Conservation (phyloP, 257 asterid genomes). For the Mitragyna speciosa region DNA sequence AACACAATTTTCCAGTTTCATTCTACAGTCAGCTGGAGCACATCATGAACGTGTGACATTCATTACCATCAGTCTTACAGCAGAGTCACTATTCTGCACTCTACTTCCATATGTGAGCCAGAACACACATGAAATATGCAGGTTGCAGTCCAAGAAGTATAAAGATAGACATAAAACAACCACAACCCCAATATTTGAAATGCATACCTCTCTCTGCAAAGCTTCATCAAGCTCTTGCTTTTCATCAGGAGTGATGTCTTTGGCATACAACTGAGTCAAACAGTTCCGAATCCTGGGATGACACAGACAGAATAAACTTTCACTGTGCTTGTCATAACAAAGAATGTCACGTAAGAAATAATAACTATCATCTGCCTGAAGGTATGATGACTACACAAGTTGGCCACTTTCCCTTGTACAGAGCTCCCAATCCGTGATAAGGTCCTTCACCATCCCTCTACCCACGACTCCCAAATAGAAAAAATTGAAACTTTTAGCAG, state of each 20-base stretch:
- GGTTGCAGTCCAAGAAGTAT: not conserved
- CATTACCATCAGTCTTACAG: not conserved
- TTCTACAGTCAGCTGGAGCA: not conserved
- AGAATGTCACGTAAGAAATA: not conserved
- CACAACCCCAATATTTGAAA: not conserved
- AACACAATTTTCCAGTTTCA: not conserved
- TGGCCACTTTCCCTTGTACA: not conserved
- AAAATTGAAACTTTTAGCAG: not conserved
- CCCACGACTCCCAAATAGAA: too few relatives aligned
- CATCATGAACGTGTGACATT: not conserved
- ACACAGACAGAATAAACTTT: conserved; percentile 1
- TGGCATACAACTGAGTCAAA: conserved; percentile 73
- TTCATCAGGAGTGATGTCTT: conserved; percentile 90
- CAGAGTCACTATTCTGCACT: not conserved
- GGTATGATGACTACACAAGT: not conserved
- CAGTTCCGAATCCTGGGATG: conserved; percentile 68
- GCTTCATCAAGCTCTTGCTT: conserved; percentile 97
- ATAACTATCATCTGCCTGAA: not conserved
- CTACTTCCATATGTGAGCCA: not conserved
- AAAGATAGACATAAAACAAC: conserved; percentile 4
- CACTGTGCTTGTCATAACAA: not conserved
- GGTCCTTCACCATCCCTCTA: not conserved
- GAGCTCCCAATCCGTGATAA: too few relatives aligned
- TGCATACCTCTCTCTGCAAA: conserved; percentile 81
- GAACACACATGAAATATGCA: not conserved